These are phyloP conservation scores for Penicillium sp. DNA, from an alignment of 2,329 filamentous ascomycete genomes.

Conservation along the genomic window DNA sequence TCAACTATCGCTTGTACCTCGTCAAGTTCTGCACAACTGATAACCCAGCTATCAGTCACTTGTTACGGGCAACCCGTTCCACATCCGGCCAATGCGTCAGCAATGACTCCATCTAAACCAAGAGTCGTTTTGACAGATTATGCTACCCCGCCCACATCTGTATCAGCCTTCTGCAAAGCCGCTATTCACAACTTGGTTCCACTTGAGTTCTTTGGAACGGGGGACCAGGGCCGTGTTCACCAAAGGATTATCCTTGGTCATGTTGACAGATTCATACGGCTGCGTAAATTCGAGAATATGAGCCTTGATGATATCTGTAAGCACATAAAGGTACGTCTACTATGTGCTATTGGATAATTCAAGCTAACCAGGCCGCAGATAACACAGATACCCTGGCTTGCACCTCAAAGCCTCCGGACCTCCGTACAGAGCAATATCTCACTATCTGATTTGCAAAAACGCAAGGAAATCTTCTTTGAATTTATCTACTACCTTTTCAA, in stretches of 20 bases:
- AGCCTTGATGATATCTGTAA: slow-evolving; percentile 79
- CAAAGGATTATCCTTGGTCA: slow-evolving; percentile 64
- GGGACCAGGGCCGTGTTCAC: slow-evolving; percentile 63
- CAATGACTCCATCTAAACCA: slow-evolving; percentile 15
- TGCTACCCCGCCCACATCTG: slow-evolving; percentile 68
- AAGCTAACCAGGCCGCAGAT: slow-evolving; percentile 56
- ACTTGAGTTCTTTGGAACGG: slow-evolving; percentile 72
- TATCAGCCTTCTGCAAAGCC: slow-evolving; percentile 87
- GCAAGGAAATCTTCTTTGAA: slow-evolving; percentile 78
- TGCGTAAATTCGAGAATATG: slow-evolving; percentile 81
- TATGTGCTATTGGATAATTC: neutral
- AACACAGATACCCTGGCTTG: slow-evolving; percentile 73
- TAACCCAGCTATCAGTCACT: slow-evolving; percentile 31
- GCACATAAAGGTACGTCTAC: slow-evolving; percentile 67
- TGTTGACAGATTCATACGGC: slow-evolving; percentile 76
- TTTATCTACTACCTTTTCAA: slow-evolving; percentile 93
- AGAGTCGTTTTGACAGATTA: slow-evolving; percentile 63
- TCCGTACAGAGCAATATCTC: slow-evolving; percentile 60
- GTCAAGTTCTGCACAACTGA: slow-evolving; percentile 26
- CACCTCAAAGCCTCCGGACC: slow-evolving; percentile 49
- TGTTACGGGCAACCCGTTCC: slow-evolving; percentile 14
- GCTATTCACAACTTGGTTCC: slow-evolving; percentile 76
- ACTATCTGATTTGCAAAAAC: slow-evolving; percentile 73
- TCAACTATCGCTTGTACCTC: slow-evolving; percentile 12
- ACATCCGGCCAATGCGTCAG: neutral